These are phyloP conservation scores for Murraya paniculata DNA, from an alignment of 345 rosid species.

Conservation along the genomic window DNA sequence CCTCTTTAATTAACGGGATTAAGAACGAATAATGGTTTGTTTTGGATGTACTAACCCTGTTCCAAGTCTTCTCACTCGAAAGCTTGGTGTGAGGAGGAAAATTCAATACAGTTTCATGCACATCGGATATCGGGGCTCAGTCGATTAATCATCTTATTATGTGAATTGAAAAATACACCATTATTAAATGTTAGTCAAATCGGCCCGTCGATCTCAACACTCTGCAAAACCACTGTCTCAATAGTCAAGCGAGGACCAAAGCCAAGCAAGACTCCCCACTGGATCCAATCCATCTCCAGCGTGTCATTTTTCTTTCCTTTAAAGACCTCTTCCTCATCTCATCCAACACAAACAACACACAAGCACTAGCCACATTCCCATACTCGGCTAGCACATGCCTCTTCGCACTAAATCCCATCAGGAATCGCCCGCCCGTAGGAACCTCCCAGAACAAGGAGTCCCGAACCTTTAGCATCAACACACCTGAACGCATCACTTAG, in stretches of 20 bases:
- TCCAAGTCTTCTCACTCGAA: too few relatives aligned
- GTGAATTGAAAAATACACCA: too few relatives aligned
- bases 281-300: conserved; percentile 2
- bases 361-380: background rate
- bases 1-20: too few relatives aligned
- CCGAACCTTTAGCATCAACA: background rate
- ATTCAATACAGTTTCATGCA: too few relatives aligned
- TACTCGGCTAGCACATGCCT: background rate
- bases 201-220: background rate
- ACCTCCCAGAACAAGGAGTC: conserved; percentile 1
- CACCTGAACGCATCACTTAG: background rate
- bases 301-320: background rate
- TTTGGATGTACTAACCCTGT: too few relatives aligned
- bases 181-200: background rate
- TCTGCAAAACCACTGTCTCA: background rate
- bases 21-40: too few relatives aligned
- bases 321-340: conserved; percentile 4
- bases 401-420: background rate
- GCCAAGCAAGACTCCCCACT: background rate
- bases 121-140: too few relatives aligned
- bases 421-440: background rate
- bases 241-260: conserved; percentile 6
- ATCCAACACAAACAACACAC: conserved; percentile 7
- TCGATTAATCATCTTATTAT: too few relatives aligned
- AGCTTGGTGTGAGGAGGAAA: too few relatives aligned